Conservation (phyloP, 768 basidiomycete species). For the Plicaturopsis crispa region DNA sequence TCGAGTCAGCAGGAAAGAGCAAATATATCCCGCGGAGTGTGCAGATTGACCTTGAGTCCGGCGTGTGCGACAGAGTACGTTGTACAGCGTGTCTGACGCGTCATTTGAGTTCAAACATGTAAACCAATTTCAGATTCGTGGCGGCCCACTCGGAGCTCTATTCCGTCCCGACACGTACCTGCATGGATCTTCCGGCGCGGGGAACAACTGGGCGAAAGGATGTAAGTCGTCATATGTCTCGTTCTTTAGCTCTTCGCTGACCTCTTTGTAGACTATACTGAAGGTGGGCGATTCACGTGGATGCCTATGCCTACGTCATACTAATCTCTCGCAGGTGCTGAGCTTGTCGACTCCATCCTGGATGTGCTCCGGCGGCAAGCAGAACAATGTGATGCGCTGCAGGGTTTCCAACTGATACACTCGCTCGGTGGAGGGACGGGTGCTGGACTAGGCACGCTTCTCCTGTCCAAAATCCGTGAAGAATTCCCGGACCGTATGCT, state of each 20-base stretch:
- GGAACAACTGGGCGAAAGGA: slow-evolving; percentile 96
- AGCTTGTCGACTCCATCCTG: slow-evolving; percentile 80
- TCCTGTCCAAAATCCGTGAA: slow-evolving; percentile 79
- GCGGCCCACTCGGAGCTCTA: slow-evolving; percentile 62
- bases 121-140: slow-evolving; percentile 42
- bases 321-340: slow-evolving; percentile 55
- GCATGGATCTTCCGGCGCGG: slow-evolving; percentile 43
- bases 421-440: slow-evolving; percentile 92
- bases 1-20: slow-evolving; percentile 38
- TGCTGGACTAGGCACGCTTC: slow-evolving; percentile 74
- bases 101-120: slow-evolving; percentile 1
- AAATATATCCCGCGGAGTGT: slow-evolving; percentile 90
- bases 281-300: slow-evolving; percentile 40
- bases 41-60: slow-evolving; percentile 85
- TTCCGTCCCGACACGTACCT: slow-evolving; percentile 88
- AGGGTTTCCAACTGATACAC: slow-evolving; percentile 87
- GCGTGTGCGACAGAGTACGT: slow-evolving; percentile 73
- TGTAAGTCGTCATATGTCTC: slow-evolving; percentile 40
- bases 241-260: slow-evolving; percentile 11
- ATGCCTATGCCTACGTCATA: slow-evolving; percentile 1
- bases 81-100: not conserved
- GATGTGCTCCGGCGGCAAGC: slow-evolving; percentile 76
- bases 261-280: slow-evolving; percentile 64
- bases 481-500: slow-evolving; percentile 37
- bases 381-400: slow-evolving; percentile 77